Base-by-base conservation (phyloP, 208 protist species). In the Crithidia sp. region DNA sequence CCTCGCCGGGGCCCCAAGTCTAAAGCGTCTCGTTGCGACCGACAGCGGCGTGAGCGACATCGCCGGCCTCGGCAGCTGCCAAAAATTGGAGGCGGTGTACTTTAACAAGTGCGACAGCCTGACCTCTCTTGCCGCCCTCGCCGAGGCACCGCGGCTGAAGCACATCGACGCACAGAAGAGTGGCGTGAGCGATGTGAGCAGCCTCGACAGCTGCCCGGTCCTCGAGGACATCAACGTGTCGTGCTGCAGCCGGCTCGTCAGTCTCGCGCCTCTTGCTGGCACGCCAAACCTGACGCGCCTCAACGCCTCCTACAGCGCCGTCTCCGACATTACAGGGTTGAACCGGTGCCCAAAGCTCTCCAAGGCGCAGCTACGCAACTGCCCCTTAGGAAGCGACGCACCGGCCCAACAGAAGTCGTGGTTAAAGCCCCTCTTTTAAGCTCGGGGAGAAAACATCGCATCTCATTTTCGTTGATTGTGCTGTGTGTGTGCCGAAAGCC, bases 141-240 rank as follows among this genome's bases (percentile, higher is more conserved):
- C 56, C 4, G 56, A 17, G 56, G 56, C 56, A 14, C 56, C 56
- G 39, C 56, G 56, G 39, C 56, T 61, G 56, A 13, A 28, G 37
- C 56, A 45, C 56, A 61, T 61, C 39, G 39, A 61, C 56, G 56
- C 56, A 9, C 56, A 61, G 56, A 61, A 61, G 39, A 61, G 56
- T n/a, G 56, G 56, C 56, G 56, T 61, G 37, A 61, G 56, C 16
- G 56, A 61, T 37, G 37, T 61, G 56, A 61, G 56, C 56, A 45
- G 56, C 39, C 39, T 61, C 10, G 39, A 44, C 56, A 61, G 56
- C 56, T 61, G 56, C 39, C 56, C 56, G 39, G 14, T 3, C 4
- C 56, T 61, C 4, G 56, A 61, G 56, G 56, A 61, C 9, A 19
- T 61, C 7, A 61, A 61, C 56, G 56, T 61, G 28, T 61, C 56